Base-by-base conservation (phyloP, 176 grass and related monocot genomes). In the Zoysia pacifica region DNA sequence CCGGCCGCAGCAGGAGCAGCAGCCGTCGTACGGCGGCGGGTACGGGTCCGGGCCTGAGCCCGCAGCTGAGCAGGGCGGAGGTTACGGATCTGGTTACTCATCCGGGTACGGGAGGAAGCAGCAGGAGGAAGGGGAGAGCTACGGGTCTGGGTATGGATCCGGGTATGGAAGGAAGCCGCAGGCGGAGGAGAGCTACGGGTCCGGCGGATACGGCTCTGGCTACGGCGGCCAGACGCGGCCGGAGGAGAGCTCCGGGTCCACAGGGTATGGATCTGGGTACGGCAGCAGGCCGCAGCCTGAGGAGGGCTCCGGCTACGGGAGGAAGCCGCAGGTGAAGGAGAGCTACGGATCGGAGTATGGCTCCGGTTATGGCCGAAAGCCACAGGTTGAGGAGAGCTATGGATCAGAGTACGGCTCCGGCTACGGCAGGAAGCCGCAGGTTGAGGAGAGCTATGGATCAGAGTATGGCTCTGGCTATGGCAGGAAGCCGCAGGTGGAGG, bases 1-100 rank as follows among this genome's bases (percentile, higher is more conserved):
- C 86, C 89, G 53, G n/a, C 91, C 91, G 49, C 91, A 91, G 65
- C 81, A 93, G 39, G 86, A 91, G 72, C 78, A 81, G 40, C 70
- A 72, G 59, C 75, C 70, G 15, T 69, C 85, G 19, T 85, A 87
- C 19, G 83, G 76, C 39, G 16, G 18, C n/a, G 49, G 81, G n/a
- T 82, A 85, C 69, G 75, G 64, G 16, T 80, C 94, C 75, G 51
- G 35, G 61, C 75, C 75, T 47, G 14, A 18, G 46, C 75, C 61
- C 35, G 9, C 61, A 0, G 60, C 75, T 2, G 75, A 65, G 75
- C 61, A 36, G 2, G 38, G 66, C 11, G 43, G 81, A 10, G 69
- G 58, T 14, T 80, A 84, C 44, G 81, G 80, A 70, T 81, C 77
- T 6, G 76, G 71, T 3, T 81, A 86, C 4, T 62, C 75, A 0